Percentiles rank a stretch among this genome's conserved stretches.
Conservation (phyloP, 2,329 filamentous ascomycete species). For the Exophiala oligosperma region DNA sequence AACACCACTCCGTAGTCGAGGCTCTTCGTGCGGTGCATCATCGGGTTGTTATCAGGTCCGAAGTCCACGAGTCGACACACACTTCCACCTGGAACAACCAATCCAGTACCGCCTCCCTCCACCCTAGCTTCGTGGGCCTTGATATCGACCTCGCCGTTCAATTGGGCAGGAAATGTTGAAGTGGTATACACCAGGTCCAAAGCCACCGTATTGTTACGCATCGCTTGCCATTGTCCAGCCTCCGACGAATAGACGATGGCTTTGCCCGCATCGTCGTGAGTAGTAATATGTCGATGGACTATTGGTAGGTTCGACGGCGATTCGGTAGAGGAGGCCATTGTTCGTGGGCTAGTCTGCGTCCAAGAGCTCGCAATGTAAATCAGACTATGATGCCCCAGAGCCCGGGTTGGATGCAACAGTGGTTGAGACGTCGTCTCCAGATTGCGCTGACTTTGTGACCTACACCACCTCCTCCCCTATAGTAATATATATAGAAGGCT, state of each 20-base stretch:
- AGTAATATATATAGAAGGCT: too few relatives aligned
- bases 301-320: too few relatives aligned
- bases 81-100: conserved; percentile 9
- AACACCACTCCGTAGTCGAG: conserved; percentile 56
- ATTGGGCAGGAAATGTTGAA: conserved; percentile 34
- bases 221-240: not conserved
- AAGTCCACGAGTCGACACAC: conserved; percentile 38
- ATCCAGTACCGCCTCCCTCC: conserved; percentile 23
- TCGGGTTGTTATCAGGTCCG: conserved; percentile 38
- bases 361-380: too few relatives aligned
- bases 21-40: conserved; percentile 56
- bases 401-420: too few relatives aligned
- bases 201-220: conserved; percentile 26
- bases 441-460: too few relatives aligned
- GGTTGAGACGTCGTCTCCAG: too few relatives aligned
- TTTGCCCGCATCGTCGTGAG: not conserved
- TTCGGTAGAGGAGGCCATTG: too few relatives aligned
- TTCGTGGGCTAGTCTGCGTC: too few relatives aligned
- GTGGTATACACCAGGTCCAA: conserved; percentile 43
- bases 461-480: too few relatives aligned
- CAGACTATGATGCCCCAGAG: too few relatives aligned
- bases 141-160: conserved; percentile 39
- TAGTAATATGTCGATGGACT: not conserved
- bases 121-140: conserved; percentile 32
- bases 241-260: not conserved